Evolutionary conservation across 2,329 filamentous ascomycete genomes (phyloP).

Genomic region (Ophiostoma perfectum): DNA sequence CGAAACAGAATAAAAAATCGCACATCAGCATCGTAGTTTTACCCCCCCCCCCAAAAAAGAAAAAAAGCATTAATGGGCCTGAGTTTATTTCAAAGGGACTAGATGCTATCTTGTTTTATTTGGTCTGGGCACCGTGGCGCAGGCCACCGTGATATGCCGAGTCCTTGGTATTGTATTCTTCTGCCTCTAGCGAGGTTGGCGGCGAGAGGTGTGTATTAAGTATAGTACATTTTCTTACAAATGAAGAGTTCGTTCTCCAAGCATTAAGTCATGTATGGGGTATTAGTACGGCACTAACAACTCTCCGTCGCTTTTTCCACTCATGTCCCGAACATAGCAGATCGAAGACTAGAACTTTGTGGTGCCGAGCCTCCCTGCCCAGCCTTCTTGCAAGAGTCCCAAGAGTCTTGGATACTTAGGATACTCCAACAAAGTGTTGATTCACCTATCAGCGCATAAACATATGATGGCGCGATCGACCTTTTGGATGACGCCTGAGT

Average conservation of each 20-base stretch:
- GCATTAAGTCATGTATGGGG: no score
- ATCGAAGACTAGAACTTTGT: not conserved
- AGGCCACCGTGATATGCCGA: not conserved
- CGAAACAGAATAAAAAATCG: not conserved
- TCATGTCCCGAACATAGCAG: not conserved
- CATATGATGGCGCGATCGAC: not conserved
- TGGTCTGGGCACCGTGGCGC: not conserved
- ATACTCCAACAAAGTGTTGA: not conserved
- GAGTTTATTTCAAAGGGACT: not conserved
- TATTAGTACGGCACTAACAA: not conserved
- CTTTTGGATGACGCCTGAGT: not conserved
- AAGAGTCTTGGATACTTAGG: not conserved
- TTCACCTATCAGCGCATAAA: not conserved
- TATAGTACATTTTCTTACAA: not conserved
- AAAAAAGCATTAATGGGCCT: not conserved
- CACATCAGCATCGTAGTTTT: not conserved
- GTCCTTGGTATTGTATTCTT: conserved; percentile 3
- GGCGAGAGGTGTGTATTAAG: not conserved
- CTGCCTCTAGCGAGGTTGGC: not conserved
- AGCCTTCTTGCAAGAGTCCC: not conserved
- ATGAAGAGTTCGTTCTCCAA: not conserved
- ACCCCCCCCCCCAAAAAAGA: no score
- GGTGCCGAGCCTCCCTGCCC: not conserved
- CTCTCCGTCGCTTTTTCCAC: not conserved
- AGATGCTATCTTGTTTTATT: not conserved